Conservation (phyloP, 1,284 basidiomycete species). For the Marasmius tenuissimus region DNA sequence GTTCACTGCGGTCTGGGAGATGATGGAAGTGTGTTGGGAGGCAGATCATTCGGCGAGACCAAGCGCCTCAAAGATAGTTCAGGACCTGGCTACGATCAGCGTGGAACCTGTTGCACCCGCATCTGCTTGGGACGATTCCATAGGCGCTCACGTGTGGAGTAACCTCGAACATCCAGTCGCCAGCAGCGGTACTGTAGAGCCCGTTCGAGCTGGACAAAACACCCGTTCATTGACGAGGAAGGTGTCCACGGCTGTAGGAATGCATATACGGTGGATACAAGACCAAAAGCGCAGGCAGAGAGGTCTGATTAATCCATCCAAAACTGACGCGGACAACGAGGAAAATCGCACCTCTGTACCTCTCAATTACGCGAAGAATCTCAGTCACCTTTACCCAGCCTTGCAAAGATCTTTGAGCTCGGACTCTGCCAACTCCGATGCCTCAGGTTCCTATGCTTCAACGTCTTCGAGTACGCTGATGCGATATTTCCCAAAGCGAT, state of each 20-base stretch:
- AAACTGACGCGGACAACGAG: conserved; percentile 20
- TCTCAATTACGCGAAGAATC: conserved; percentile 26
- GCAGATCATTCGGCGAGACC: neutral
- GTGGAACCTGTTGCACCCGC: no score
- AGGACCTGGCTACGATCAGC: no score
- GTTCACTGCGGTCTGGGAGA: neutral
- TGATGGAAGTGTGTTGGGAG: neutral
- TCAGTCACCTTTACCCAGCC: no score
- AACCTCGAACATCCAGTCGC: no score
- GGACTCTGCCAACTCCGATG: conserved; percentile 40
- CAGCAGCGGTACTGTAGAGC: no score
- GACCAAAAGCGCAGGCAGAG: conserved; percentile 41
- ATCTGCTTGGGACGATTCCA: no score
- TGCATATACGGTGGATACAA: conserved; percentile 80
- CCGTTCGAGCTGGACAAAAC: no score
- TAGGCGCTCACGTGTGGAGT: no score
- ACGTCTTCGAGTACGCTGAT: conserved; percentile 74
- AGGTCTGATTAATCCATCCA: conserved; percentile 12
- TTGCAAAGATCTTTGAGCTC: conserved; percentile 30
- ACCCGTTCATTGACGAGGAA: no score
- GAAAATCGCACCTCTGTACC: conserved; percentile 13
- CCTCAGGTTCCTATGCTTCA: conserved; percentile 62
- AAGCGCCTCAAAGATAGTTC: neutral
- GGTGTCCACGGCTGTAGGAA: conserved; percentile 40
- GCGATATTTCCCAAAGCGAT: conserved; percentile 80